phyloP scores from a whole-genome alignment of 139 green algal genomes.

The Chlamydomonas sp. region DNA sequence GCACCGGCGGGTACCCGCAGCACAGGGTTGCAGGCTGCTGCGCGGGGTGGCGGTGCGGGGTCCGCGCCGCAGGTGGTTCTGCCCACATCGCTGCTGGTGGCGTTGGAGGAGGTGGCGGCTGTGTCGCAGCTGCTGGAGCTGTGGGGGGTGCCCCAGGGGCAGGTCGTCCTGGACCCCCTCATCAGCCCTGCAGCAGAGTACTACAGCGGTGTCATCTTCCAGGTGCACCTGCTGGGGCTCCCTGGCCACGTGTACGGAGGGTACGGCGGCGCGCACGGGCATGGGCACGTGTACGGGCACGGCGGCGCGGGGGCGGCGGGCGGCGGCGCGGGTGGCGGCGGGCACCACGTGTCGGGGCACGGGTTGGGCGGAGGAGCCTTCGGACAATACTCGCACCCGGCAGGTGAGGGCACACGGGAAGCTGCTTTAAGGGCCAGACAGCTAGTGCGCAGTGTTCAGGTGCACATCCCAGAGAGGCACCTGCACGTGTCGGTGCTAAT shows the following conservation, averaged over 20 bases:
- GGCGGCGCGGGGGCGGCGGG: neutral
- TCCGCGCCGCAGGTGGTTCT: neutral
- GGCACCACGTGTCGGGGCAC: neutral
- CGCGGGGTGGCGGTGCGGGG: neutral
- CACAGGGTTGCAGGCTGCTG: constrained; percentile 27
- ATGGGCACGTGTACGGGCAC: neutral
- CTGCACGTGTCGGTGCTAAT: neutral
- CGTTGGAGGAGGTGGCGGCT: constrained; percentile 46
- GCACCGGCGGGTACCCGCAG: too few relatives aligned
- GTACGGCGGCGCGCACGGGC: neutral
- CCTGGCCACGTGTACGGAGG: neutral
- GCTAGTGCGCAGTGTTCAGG: neutral
- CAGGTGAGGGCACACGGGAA: neutral
- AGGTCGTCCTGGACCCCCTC: constrained; percentile 80
- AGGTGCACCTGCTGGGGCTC: constrained; percentile 54
- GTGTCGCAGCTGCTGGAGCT: constrained; percentile 54
- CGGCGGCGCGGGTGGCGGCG: neutral
- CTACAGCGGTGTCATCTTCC: constrained; percentile 75
- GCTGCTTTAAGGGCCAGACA: neutral
- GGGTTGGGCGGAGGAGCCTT: neutral
- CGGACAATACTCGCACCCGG: neutral
- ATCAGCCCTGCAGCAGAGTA: constrained; percentile 78
- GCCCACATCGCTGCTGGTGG: neutral
- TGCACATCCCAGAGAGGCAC: neutral
- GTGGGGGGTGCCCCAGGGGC: constrained; percentile 63